Percentiles rank a stretch among this genome's conserved stretches.
These are phyloP conservation scores for Saturnispora sekii DNA, from an alignment of 805 yeast genomes.

Conservation along the genomic window DNA sequence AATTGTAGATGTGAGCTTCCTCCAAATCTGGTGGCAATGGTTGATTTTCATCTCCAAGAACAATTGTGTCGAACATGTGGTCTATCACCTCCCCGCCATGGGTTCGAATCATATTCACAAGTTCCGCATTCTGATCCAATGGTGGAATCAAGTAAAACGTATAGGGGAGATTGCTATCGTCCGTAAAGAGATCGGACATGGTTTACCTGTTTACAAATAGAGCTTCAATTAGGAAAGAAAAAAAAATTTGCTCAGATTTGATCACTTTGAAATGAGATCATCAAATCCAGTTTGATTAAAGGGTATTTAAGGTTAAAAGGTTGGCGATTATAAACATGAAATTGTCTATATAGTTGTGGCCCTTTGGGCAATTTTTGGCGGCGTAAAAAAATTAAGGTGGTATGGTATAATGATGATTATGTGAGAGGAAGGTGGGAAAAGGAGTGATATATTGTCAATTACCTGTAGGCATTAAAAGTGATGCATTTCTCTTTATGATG, in stretches of 20 bases:
- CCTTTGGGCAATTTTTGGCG: no score
- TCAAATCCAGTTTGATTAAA: no score
- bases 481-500: not conserved
- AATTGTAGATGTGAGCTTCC: constrained; percentile 13
- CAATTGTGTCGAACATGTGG: constrained; percentile 10
- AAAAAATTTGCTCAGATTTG: no score
- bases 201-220: not conserved
- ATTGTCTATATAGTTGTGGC: no score
- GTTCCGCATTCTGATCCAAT: constrained; percentile 7
- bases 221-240: no score
- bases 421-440: no score
- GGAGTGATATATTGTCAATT: no score
- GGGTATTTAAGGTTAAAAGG: not conserved
- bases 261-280: no score
- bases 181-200: constrained; percentile 5
- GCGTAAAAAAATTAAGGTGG: no score
- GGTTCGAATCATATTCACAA: constrained; percentile 9
- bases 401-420: no score
- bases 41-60: constrained; percentile 9
- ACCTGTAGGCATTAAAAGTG: no score
- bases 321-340: not conserved
- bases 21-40: constrained; percentile 11
- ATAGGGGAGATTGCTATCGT: constrained; percentile 10
- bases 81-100: constrained; percentile 17
- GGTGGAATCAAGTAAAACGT: constrained; percentile 16